Conservation (phyloP, 352 stramenopile species). For the Globisporangium iwayamae region DNA sequence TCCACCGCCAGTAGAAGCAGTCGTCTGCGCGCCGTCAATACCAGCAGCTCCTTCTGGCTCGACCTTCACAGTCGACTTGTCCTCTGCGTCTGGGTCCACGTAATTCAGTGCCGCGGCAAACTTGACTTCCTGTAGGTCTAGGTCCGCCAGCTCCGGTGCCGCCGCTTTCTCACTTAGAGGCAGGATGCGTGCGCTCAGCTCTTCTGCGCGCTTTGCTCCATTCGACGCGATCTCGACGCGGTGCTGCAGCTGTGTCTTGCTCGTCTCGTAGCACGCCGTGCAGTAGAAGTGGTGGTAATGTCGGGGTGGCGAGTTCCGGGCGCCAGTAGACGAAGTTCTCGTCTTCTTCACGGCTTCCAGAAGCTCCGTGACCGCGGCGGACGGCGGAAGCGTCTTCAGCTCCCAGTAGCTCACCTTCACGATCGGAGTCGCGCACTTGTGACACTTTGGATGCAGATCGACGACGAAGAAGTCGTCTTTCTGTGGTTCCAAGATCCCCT, state of each 20-base stretch:
- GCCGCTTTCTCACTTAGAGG: conserved; percentile 59
- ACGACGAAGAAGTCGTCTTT: conserved; percentile 99
- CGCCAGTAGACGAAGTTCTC: conserved; percentile 53
- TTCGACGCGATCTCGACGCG: conserved; percentile 66
- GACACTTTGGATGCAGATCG: conserved; percentile 89
- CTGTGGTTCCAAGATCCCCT: conserved; percentile 97
- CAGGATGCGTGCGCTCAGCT: conserved; percentile 60
- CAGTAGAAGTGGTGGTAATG: conserved; percentile 88
- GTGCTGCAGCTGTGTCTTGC: conserved; percentile 73
- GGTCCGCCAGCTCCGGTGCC: conserved; percentile 50
- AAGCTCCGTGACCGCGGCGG: conserved; percentile 66
- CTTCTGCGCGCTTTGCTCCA: conserved; percentile 60
- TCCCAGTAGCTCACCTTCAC: conserved; percentile 86
- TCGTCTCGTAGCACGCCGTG: conserved; percentile 56
- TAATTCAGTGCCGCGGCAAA: conserved; percentile 55
- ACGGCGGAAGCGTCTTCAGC: conserved; percentile 63
- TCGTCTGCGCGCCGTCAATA: neutral
- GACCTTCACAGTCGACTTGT: conserved; percentile 16
- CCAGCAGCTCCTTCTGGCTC: conserved; percentile 14
- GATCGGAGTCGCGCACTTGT: conserved; percentile 84
- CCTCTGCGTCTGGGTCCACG: conserved; percentile 41
- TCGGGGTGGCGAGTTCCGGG: conserved; percentile 58
- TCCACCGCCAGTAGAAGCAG: neutral
- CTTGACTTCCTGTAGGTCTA: conserved; percentile 85
- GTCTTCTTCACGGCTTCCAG: conserved; percentile 80